These are phyloP conservation scores for Besnoitia besnoiti DNA, from an alignment of 169 alveolate genomes.

Conservation along the genomic window DNA sequence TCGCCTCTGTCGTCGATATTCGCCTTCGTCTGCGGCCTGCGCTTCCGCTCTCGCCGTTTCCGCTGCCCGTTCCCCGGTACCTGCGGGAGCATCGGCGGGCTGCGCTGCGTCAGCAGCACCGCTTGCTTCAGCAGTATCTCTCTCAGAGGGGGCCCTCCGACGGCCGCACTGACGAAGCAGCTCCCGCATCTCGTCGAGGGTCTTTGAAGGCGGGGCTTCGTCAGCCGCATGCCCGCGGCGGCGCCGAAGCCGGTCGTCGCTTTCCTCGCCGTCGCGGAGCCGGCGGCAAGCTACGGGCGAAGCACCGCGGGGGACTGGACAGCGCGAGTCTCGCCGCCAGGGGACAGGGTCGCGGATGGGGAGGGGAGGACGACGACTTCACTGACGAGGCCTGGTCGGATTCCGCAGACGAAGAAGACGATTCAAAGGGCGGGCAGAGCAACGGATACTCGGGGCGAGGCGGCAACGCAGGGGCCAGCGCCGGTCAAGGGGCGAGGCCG, in stretches of 20 bases:
- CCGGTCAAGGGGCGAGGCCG: not conserved
- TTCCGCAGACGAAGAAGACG: not conserved
- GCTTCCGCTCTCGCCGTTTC: constrained; percentile 20
- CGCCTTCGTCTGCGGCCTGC: constrained; percentile 12
- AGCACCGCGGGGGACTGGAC: not conserved
- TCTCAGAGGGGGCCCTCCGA: not conserved
- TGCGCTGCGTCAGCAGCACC: not conserved
- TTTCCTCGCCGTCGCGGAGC: not conserved
- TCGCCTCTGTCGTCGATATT: constrained; percentile 8
- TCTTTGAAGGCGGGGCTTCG: not conserved
- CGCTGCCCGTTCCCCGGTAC: constrained; percentile 4
- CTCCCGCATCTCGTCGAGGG: not conserved
- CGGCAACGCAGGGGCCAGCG: not conserved
- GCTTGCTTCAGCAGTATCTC: not conserved
- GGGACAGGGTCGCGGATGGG: not conserved
- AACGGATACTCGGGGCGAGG: not conserved
- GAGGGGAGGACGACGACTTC: not conserved
- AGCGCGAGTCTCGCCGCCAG: not conserved
- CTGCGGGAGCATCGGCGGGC: not conserved
- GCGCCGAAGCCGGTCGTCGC: not conserved
- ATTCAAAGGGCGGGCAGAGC: not conserved
- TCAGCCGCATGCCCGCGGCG: not conserved
- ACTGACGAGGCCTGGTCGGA: not conserved
- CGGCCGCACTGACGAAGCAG: not conserved
- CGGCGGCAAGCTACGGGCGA: not conserved